Evolutionary conservation across 176 grass and related monocot species (phyloP), one percentile per base, ranked within the genome.

Genomic region (Chrysopogon serrulatus): DNA sequence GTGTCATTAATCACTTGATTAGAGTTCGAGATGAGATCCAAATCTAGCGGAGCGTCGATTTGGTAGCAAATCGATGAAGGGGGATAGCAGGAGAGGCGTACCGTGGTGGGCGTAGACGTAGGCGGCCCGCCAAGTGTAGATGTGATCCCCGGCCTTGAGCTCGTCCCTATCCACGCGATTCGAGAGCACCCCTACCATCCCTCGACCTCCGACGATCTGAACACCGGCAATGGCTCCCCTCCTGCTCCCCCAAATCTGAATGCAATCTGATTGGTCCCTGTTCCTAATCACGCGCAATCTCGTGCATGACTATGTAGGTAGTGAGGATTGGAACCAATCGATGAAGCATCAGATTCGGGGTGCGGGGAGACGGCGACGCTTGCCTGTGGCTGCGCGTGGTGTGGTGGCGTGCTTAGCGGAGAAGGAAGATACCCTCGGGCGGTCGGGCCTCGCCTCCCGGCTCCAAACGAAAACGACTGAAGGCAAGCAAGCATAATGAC

Each of bases 71-170:
- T 6, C 8, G 3, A 11, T 2, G 8, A 8, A 14, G 21, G 80
- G 18, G 35, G 3, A 53, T 15, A 28, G 33, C 24, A 18, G 5
- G 1, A 17, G 18, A 31, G 0, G 3, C 32, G 48, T 76, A 91
- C 94, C 94, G 41, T 98, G 95, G 81, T 98, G 95, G 21, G 95
- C 84, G 78, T 98, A 98, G 82, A 95, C 16, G 76, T 91, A 91
- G 70, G 74, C 77, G 17, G 84, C 16, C 45, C 95, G 85, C 92
- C 92, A 98, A 0, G 92, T 90, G 75, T 95, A 98, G 86, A 98
- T 93, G 88, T 98, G 95, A 85, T 98, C 95, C 21, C 90, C 92
- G 44, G 88, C 70, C 37, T 88, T 62, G 51, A 95, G n/a, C 16
- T 82, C 84, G 78, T 82, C 76, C 71, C 74, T 60, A 48, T 60